Percentiles rank a stretch among this genome's conserved stretches.
phyloP scores from a whole-genome alignment of 768 basidiomycete species.

The Kwoniella shandongensis region DNA sequence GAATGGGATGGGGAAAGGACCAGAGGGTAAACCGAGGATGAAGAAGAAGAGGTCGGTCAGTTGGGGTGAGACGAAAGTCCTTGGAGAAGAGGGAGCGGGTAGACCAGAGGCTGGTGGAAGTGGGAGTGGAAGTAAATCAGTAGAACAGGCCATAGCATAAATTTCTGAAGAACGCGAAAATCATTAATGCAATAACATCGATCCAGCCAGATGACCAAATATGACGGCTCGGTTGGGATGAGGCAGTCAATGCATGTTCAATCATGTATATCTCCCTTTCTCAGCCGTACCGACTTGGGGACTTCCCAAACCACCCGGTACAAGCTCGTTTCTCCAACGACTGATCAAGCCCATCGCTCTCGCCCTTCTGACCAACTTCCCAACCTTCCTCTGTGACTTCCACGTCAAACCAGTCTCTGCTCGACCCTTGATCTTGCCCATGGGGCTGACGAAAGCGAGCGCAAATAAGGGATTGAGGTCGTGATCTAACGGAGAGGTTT shows the following conservation, averaged over 20 bases:
- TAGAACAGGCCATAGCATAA: background rate
- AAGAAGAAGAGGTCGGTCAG: constrained; percentile 39
- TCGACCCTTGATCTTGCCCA: constrained; percentile 68
- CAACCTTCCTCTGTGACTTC: constrained; percentile 73
- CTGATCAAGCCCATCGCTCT: constrained; percentile 83
- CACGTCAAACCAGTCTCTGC: constrained; percentile 69
- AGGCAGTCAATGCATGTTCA: too few relatives aligned
- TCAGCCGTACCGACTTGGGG: too few relatives aligned
- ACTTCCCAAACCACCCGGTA: constrained; percentile 28
- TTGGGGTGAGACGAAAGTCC: constrained; percentile 45
- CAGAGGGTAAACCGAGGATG: constrained; percentile 11
- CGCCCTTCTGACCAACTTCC: constrained; percentile 81
- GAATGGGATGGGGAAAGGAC: background rate
- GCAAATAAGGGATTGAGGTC: constrained; percentile 52
- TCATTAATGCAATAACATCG: too few relatives aligned
- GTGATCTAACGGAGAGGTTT: constrained; percentile 72
- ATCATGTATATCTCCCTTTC: too few relatives aligned
- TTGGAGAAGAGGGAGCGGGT: constrained; percentile 24
- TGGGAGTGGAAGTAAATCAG: background rate
- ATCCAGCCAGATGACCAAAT: too few relatives aligned
- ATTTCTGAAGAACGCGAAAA: too few relatives aligned
- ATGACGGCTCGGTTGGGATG: too few relatives aligned
- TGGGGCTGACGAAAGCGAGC: constrained; percentile 34
- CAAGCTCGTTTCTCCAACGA: constrained; percentile 30
- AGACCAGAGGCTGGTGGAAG: constrained; percentile 8